Conservation (phyloP, 306 rosid species). For the Vachellia pachyceras region DNA sequence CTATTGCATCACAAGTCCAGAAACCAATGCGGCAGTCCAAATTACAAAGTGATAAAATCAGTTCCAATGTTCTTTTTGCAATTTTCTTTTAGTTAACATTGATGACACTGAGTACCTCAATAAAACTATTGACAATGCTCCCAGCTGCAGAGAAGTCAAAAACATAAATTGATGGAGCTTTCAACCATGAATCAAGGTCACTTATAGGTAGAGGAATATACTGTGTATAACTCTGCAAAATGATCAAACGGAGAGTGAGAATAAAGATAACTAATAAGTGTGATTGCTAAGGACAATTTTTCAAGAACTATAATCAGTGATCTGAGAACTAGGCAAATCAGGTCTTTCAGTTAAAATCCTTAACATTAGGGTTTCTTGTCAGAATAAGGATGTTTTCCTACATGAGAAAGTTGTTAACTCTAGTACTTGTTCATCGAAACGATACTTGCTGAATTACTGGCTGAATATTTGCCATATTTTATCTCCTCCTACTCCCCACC, state of each 20-base stretch:
- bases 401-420: no score
- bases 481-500: no score
- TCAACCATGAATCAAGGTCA: slow-evolving; percentile 98
- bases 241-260: slow-evolving; percentile 23
- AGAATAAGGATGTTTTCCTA: slow-evolving; percentile 4
- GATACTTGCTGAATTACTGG: no score
- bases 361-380: background rate
- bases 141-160: slow-evolving; percentile 99
- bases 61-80: slow-evolving; percentile 28
- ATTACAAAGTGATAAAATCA: slow-evolving; percentile 38
- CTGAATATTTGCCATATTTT: no score
- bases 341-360: background rate
- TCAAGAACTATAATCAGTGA: background rate
- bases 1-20: slow-evolving; percentile 53
- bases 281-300: background rate
- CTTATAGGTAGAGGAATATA: slow-evolving; percentile 89
- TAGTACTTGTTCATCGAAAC: no score
- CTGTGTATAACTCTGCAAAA: slow-evolving; percentile 94
- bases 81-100: slow-evolving; percentile 10
- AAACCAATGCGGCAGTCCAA: slow-evolving; percentile 32
- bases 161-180: slow-evolving; percentile 97
- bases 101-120: slow-evolving; percentile 61
- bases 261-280: slow-evolving; percentile 28
- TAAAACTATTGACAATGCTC: slow-evolving; percentile 78
- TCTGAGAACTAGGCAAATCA: background rate